Base-by-base conservation (phyloP, 2,329 filamentous ascomycete species). In the Rhinocladiella mackenziei region DNA sequence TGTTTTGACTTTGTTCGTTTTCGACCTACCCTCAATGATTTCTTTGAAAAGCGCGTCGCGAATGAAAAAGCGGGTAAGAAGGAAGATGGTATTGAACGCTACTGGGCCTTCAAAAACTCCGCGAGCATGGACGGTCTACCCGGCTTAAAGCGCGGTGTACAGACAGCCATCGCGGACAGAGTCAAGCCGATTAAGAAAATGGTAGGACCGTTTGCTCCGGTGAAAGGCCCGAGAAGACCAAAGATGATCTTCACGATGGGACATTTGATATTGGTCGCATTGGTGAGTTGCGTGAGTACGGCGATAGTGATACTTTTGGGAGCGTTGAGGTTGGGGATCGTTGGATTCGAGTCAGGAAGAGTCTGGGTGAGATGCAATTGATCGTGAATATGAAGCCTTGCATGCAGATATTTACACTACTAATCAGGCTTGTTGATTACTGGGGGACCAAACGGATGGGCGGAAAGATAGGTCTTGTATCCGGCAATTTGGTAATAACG, bases 51-150 rank as follows among this genome's bases (percentile, higher is more conserved):
- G 34, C 45, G 48, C 26, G 34, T 54, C 22, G 42, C 32, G 20
- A 37, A 29, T 13, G 53, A 69, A 40, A 80, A 70, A 69, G 47
- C 48, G 5, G 53, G 53, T 7, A 45, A 50, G 26, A 37, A 69
- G 39, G 80, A 71, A 69, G 69, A 74, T 34, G 69, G 68, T 46
- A 73, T 75, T 37, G 50, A 53, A 32, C 18, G 66, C n/a, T 85
- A 83, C 56, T 79, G 79, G 57, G 67, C 66, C 15, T 59, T 69
- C 50, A 75, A 72, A 54, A 85, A 84, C 55, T 56, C 66, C 2
- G 53, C 58, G 34, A 80, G 76, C 59, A 65, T 83, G 32, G 80
- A 83, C 52, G 77, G 76, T 1, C 62, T 82, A 14, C 75, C 78
- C 0, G 79, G 78, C 0, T 58, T 84, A 54, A 70, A 56, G 29